phyloP scores from a whole-genome alignment of 768 basidiomycete genomes.

The Russula lepida region DNA sequence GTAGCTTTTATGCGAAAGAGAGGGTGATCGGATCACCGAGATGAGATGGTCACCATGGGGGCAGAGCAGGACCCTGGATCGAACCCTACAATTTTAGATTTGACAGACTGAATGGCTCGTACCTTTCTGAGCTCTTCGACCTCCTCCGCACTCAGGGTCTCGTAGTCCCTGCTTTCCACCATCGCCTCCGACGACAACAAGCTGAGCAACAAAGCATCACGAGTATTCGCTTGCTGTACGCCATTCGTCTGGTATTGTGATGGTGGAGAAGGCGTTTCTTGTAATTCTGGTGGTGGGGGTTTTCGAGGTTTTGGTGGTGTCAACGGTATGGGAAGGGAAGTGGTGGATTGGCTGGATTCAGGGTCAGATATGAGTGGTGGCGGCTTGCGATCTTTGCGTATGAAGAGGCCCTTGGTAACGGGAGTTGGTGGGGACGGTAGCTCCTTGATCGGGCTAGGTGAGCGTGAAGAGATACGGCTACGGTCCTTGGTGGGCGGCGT shows the following conservation, averaged over 20 bases:
- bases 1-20: neutral
- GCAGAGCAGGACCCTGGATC: neutral
- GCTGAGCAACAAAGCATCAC: constrained; percentile 83
- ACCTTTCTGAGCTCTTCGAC: constrained; percentile 68
- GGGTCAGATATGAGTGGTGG: constrained; percentile 25
- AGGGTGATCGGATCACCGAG: neutral
- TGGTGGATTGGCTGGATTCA: constrained; percentile 21
- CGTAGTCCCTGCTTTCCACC: constrained; percentile 79
- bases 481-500: neutral
- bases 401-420: constrained; percentile 19
- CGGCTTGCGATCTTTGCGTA: constrained; percentile 20
- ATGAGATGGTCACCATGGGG: neutral
- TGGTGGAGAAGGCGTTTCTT: neutral
- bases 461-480: constrained; percentile 19
- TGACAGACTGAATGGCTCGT: constrained; percentile 22
- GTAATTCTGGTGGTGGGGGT: constrained; percentile 2
- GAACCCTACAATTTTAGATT: neutral
- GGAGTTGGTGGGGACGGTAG: constrained; percentile 14
- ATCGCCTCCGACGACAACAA: constrained; percentile 89
- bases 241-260: neutral
- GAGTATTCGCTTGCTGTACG: constrained; percentile 38
- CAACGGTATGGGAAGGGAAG: constrained; percentile 12
- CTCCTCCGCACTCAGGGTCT: constrained; percentile 66
- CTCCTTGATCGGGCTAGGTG: constrained; percentile 19
- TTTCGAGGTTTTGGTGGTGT: constrained; percentile 8